phyloP scores from a whole-genome alignment of 2,329 filamentous ascomycete genomes.

The Neurospora sp. region DNA sequence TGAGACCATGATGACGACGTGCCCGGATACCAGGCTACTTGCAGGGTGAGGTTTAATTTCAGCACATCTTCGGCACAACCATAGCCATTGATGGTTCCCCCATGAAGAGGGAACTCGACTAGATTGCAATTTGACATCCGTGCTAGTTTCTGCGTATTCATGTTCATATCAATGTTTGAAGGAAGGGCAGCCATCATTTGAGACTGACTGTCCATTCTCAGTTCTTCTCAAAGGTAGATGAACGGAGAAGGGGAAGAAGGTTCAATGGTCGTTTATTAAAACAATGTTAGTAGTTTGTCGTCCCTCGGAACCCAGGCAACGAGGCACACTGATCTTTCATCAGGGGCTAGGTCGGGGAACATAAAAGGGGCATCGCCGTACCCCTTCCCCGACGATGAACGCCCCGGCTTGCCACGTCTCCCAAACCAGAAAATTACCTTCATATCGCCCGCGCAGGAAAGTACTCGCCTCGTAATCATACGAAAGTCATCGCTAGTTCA shows the following conservation, averaged over 20 bases:
- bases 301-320: not conserved
- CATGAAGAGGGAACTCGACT: conserved; percentile 39
- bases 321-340: not conserved
- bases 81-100: conserved; percentile 55
- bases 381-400: not conserved
- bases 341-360: not conserved
- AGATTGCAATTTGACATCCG: conserved; percentile 99
- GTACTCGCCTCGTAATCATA: not conserved
- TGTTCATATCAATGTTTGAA: not conserved
- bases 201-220: not conserved
- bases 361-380: not conserved
- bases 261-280: not conserved
- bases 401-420: not conserved
- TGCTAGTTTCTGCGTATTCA: conserved; percentile 44
- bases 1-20: conserved; percentile 16
- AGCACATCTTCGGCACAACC: conserved; percentile 99
- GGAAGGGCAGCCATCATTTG: not conserved
- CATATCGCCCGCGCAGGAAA: not conserved
- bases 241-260: not conserved
- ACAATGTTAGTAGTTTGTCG: not conserved
- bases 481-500: not conserved
- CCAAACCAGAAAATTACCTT: not conserved
- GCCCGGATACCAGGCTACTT: conserved; percentile 28
- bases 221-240: not conserved
- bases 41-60: conserved; percentile 47